These are phyloP conservation scores for Pythium phragmiticola DNA, from an alignment of 352 stramenopile species.

Conservation along the genomic window DNA sequence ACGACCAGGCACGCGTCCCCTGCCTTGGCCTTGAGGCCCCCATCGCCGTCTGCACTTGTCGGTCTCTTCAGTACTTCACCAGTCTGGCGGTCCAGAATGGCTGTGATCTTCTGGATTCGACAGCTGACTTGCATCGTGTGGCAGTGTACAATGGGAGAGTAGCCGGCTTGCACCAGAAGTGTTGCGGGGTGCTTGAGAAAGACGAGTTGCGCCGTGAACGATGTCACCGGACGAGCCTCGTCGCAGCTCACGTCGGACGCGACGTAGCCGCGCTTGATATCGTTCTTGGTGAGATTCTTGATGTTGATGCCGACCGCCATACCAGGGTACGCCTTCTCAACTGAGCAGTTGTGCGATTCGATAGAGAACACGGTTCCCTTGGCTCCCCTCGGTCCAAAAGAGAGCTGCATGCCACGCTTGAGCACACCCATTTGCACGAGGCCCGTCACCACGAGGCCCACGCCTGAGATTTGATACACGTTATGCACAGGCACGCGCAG, in stretches of 20 bases:
- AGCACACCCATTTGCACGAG: slow-evolving; percentile 97
- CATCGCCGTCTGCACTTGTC: slow-evolving; percentile 87
- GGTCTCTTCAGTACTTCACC: slow-evolving; percentile 95
- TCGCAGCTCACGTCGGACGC: slow-evolving; percentile 93
- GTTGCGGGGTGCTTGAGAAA: slow-evolving; percentile 93
- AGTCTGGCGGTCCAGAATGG: slow-evolving; percentile 96
- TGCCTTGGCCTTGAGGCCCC: slow-evolving; percentile 40
- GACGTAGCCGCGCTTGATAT: slow-evolving; percentile 94
- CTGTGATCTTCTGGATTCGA: slow-evolving; percentile 93
- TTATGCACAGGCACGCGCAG: slow-evolving; percentile 96
- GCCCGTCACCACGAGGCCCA: slow-evolving; percentile 96
- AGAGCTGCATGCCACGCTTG: slow-evolving; percentile 91
- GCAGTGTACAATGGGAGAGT: slow-evolving; percentile 97
- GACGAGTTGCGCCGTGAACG: slow-evolving; percentile 96
- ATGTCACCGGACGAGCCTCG: slow-evolving; percentile 75
- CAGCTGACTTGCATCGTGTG: slow-evolving; percentile 97
- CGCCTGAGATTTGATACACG: slow-evolving; percentile 97
- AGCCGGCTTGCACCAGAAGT: slow-evolving; percentile 89
- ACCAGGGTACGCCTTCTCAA: slow-evolving; percentile 90
- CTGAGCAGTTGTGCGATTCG: slow-evolving; percentile 95
- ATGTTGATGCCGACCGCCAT: slow-evolving; percentile 98
- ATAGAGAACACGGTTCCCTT: slow-evolving; percentile 95
- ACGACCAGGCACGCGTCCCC: slow-evolving; percentile 97
- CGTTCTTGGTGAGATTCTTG: slow-evolving; percentile 95
- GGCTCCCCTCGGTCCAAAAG: slow-evolving; percentile 90